Conservation (phyloP, 352 stramenopile species). For the Phytopythium vexans region DNA sequence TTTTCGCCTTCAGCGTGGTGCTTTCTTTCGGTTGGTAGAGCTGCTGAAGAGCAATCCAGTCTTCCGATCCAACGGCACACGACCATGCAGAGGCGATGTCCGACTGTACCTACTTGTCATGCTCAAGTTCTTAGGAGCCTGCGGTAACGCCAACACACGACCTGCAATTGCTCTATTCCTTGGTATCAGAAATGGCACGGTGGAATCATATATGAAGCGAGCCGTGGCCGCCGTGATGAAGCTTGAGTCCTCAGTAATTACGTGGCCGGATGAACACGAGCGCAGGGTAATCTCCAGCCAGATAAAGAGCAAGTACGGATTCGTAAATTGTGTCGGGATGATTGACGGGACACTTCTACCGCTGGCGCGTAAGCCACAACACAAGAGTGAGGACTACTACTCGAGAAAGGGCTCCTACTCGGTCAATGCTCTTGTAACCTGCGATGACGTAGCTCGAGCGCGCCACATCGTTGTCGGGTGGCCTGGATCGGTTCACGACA, state of each 20-base stretch:
- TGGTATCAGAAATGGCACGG: conserved; percentile 13
- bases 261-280: conserved; percentile 10
- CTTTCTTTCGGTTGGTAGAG: neutral
- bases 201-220: conserved; percentile 14
- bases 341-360: conserved; percentile 21
- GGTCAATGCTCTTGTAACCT: conserved; percentile 16
- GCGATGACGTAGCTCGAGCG: conserved; percentile 16
- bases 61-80: conserved; percentile 5
- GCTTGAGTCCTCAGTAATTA: conserved; percentile 2
- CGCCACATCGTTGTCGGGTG: conserved; percentile 18
- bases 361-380: conserved; percentile 11
- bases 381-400: conserved; percentile 28
- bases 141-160: conserved; percentile 16
- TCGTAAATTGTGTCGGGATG: conserved; percentile 22
- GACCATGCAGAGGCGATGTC: conserved; percentile 14
- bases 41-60: conserved; percentile 1
- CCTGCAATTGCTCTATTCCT: conserved; percentile 18
- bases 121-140: conserved; percentile 23
- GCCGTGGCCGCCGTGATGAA: neutral
- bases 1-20: neutral
- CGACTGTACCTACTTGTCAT: conserved; percentile 19
- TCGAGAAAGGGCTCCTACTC: conserved; percentile 20
- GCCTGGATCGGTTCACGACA: conserved; percentile 25
- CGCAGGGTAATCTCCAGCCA: neutral
- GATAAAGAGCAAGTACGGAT: conserved; percentile 11